Conservation (phyloP, 495 filamentous ascomycete species). For the Penicillium psychrofluorescens region DNA sequence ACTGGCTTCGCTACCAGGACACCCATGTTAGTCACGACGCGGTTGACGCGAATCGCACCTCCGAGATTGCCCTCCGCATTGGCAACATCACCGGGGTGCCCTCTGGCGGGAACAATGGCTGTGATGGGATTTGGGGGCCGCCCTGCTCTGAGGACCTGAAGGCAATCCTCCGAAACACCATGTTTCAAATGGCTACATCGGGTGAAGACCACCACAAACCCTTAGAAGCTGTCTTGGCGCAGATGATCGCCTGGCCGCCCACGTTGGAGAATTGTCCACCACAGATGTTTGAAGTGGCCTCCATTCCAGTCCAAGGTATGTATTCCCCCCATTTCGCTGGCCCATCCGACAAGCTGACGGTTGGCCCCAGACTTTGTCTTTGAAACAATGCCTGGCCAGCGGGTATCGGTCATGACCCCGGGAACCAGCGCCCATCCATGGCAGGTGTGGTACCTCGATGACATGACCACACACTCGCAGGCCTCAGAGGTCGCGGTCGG, state of each 20-base stretch:
- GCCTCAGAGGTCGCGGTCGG: slow-evolving; percentile 36
- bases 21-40: slow-evolving; percentile 21
- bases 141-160: slow-evolving; percentile 31
- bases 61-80: slow-evolving; percentile 33
- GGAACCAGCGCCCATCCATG: slow-evolving; percentile 26
- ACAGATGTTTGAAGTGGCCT: slow-evolving; percentile 27
- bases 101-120: slow-evolving; percentile 30
- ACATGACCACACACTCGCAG: slow-evolving; percentile 27
- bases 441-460: slow-evolving; percentile 34
- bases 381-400: slow-evolving; percentile 20
- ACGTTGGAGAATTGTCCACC: slow-evolving; percentile 21
- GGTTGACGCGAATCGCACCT: slow-evolving; percentile 32
- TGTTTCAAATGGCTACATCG: slow-evolving; percentile 22
- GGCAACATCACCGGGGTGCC: slow-evolving; percentile 34
- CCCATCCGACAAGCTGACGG: slow-evolving; percentile 1
- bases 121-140: slow-evolving; percentile 34
- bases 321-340: neutral
- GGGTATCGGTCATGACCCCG: slow-evolving; percentile 22
- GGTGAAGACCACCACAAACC: slow-evolving; percentile 25
- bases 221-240: slow-evolving; percentile 21
- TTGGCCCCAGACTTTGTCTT: slow-evolving; percentile 23
- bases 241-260: slow-evolving; percentile 20
- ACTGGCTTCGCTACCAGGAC: slow-evolving; percentile 33
- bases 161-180: slow-evolving; percentile 13
- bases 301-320: slow-evolving; percentile 31